phyloP scores from a whole-genome alignment of 495 filamentous ascomycete species.

The Ramalina intermedia region DNA sequence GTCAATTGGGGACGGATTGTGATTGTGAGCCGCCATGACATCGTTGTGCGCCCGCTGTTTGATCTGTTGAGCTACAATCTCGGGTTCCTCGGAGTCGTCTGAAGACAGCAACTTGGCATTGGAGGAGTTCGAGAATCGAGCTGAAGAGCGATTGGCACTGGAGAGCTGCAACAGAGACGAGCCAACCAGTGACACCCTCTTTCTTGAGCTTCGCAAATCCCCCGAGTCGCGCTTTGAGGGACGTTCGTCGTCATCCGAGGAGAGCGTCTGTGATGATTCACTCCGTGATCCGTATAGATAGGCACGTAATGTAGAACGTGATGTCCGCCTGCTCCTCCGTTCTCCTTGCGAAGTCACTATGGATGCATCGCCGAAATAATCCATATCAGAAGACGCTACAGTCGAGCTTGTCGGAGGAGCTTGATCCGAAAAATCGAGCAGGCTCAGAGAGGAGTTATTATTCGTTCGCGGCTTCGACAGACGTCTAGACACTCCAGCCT shows the following conservation, averaged over 20 bases:
- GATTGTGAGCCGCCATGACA: constrained; percentile 14
- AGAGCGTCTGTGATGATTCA: constrained; percentile 6
- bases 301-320: constrained; percentile 12
- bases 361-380: constrained; percentile 8
- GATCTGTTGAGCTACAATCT: constrained; percentile 11
- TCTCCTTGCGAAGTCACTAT: constrained; percentile 10
- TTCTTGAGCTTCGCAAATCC: constrained; percentile 8
- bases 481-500: constrained; percentile 20
- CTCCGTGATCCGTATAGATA: constrained; percentile 12
- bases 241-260: constrained; percentile 12
- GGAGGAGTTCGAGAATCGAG: constrained; percentile 9
- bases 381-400: constrained; percentile 10
- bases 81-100: constrained; percentile 9
- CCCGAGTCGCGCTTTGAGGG: constrained; percentile 2
- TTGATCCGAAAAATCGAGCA: constrained; percentile 4
- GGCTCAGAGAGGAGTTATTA: constrained; percentile 12
- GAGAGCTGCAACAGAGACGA: constrained; percentile 8
- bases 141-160: constrained; percentile 11
- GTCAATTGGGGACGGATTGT: constrained; percentile 10
- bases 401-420: constrained; percentile 5
- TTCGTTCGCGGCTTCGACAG: constrained; percentile 31
- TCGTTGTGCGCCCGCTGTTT: constrained; percentile 14
- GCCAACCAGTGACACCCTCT: constrained; percentile 9
- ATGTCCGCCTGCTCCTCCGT: constrained; percentile 12
- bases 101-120: constrained; percentile 1